Base-by-base conservation (phyloP, 2,329 filamentous ascomycete genomes). In the Neophaeococcomyces aloes region DNA sequence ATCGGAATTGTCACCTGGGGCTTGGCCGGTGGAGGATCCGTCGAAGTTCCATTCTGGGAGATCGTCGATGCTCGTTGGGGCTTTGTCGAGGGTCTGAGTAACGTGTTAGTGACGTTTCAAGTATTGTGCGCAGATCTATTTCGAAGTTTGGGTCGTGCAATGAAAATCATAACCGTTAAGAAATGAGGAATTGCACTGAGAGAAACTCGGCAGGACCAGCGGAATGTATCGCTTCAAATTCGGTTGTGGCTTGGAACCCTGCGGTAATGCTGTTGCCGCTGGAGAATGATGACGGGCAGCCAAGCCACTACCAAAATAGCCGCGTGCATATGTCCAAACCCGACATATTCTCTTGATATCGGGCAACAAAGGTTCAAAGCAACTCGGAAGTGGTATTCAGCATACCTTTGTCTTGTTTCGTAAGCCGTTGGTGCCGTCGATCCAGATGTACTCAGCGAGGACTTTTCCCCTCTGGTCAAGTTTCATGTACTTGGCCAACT, bases 381-480 rank as follows among this genome's bases (percentile, higher is more conserved):
- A 29, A 31, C 37, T 5, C 10, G 23, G 23, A 29, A 31, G 36
- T 14, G 23, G 27, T n/a, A 27, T 25, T 5, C 14, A 53, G 74
- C 86, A 75, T 75, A 95, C 89, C 77, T 87, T 93, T 63, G 84
- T 89, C 75, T 96, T 98, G 65, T 87, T 94, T 60, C 91, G 87
- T 57, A 85, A 76, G 60, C 83, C 81, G 64, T 88, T 87, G 54
- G 71, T 68, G 54, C 83, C 74, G 62, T 95, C 88, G 64, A 95
- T 83, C 89, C 89, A 95, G 74, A 95, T 80, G 71, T 95, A 95
- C 72, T 95, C 89, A 62, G 87, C 89, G 68, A 94, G 91, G 63
- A 93, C 74, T 58, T 71, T 72, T 65, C 87, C 88, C 66, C 83
- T 85, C 74, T 96, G 89, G 65, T 87, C 82, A 60, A 96, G 84